phyloP scores from a whole-genome alignment of 1,284 basidiomycete species.

The Stygiomarasmius scandens region DNA sequence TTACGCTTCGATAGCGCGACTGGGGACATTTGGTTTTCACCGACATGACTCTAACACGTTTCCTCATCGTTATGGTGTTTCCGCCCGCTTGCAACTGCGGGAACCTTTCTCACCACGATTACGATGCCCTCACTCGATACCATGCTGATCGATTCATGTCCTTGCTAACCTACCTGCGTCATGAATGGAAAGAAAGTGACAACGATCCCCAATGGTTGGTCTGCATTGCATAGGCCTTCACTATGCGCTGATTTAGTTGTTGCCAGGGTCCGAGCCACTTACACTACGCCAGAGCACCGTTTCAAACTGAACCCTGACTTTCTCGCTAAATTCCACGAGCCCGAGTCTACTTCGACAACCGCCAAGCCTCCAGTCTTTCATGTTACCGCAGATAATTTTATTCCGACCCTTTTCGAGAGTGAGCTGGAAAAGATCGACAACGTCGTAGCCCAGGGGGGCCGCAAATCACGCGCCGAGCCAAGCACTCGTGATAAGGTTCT shows the following conservation, averaged over 20 bases:
- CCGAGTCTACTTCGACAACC: slow-evolving; percentile 11
- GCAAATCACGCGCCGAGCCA: slow-evolving; percentile 10
- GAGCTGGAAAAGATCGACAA: slow-evolving; percentile 35
- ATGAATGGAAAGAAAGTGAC: slow-evolving; percentile 9
- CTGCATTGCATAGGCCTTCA: no score
- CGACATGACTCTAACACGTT: slow-evolving; percentile 27
- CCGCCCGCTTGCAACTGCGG: slow-evolving; percentile 28
- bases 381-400: slow-evolving; percentile 26
- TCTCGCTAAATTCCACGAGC: slow-evolving; percentile 16
- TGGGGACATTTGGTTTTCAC: slow-evolving; percentile 36
- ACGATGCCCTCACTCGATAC: slow-evolving; percentile 31
- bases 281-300: slow-evolving; percentile 19
- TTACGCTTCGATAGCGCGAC: slow-evolving; percentile 25
- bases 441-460: slow-evolving; percentile 22
- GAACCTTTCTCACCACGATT: slow-evolving; percentile 34
- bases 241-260: neutral
- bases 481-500: slow-evolving; percentile 24
- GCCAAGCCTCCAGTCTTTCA: slow-evolving; percentile 25
- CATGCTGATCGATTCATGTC: slow-evolving; percentile 34
- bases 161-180: slow-evolving; percentile 21
- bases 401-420: slow-evolving; percentile 25
- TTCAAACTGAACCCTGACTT: slow-evolving; percentile 24
- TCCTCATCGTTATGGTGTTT: slow-evolving; percentile 33
- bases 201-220: slow-evolving; percentile 22
- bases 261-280: slow-evolving; percentile 30